A percentile compares a stretch with the other conserved stretches of the same genome.
These are phyloP conservation scores for thale cress (Arabidopsis thaliana) DNA, from an alignment of 345 rosid species.

Conservation along the genomic window DNA sequence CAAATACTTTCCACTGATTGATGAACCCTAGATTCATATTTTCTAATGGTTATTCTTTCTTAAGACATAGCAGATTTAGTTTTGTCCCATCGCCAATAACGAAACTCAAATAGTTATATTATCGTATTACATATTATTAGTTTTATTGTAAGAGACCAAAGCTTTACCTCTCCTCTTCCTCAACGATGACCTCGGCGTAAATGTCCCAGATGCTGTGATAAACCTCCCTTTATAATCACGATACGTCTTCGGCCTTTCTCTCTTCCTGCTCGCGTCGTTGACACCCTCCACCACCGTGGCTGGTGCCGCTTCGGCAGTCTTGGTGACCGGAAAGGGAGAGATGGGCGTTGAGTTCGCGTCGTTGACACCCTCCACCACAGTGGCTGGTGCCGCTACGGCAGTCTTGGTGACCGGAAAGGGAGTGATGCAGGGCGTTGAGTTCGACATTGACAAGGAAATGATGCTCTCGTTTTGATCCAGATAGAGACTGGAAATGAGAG, in stretches of 20 bases:
- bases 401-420: constrained; percentile 31
- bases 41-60: neutral
- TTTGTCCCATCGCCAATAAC: neutral
- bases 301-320: neutral
- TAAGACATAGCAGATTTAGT: neutral
- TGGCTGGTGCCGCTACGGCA: neutral
- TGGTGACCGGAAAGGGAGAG: constrained; percentile 45
- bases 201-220: constrained; percentile 25
- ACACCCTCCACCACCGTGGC: neutral
- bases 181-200: neutral
- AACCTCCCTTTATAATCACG: constrained; percentile 49
- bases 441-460: constrained; percentile 45
- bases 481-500: constrained; percentile 18
- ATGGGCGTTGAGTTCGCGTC: constrained; percentile 46
- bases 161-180: constrained; percentile 51
- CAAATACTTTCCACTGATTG: neutral
- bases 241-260: constrained; percentile 62
- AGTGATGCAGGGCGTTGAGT: constrained; percentile 51
- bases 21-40: neutral
- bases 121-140: neutral
- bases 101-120: neutral
- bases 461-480: constrained; percentile 57
- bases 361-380: neutral
- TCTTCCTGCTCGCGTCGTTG: constrained; percentile 46
- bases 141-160: constrained; percentile 55